Evolutionary conservation across 2,329 filamentous ascomycete genomes (phyloP).

Genomic region (Calonectria pseudoturangicola): DNA sequence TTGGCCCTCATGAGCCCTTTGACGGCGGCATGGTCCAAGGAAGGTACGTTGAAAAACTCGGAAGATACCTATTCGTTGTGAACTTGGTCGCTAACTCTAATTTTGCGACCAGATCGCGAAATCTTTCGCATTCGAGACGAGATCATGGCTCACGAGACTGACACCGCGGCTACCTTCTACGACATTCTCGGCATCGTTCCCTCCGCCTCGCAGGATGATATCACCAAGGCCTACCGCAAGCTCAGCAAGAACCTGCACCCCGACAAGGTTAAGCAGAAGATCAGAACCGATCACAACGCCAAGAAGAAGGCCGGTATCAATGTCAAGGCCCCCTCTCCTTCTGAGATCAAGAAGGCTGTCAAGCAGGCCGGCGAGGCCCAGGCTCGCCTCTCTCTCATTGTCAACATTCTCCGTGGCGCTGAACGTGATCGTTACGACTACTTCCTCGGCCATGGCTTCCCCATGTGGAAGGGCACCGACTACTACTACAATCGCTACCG

Average conservation of each 20-base stretch:
- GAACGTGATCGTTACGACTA: conserved; percentile 93
- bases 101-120: conserved; percentile 83
- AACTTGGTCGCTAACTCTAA: conserved; percentile 33
- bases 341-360: conserved; percentile 85
- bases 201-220: conserved; percentile 86
- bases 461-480: conserved; percentile 95
- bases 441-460: conserved; percentile 94
- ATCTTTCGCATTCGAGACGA: conserved; percentile 98
- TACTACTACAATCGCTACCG: conserved; percentile 98
- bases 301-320: conserved; percentile 75
- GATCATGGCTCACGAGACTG: conserved; percentile 84
- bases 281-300: conserved; percentile 81
- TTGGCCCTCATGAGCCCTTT: conserved; percentile 80
- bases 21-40: conserved; percentile 87
- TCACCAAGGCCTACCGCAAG: conserved; percentile 95
- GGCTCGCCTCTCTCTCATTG: conserved; percentile 88
- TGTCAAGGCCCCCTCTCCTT: conserved; percentile 81
- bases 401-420: conserved; percentile 88
- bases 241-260: conserved; percentile 89
- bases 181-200: conserved; percentile 88
- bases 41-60: conserved; percentile 74
- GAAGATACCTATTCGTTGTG: conserved; percentile 7
- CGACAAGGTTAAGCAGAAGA: conserved; percentile 93
- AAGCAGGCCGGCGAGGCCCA: conserved; percentile 90
- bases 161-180: conserved; percentile 91